phyloP scores from a whole-genome alignment of 1,139 yeast species.

The Kodamaea sp. region DNA sequence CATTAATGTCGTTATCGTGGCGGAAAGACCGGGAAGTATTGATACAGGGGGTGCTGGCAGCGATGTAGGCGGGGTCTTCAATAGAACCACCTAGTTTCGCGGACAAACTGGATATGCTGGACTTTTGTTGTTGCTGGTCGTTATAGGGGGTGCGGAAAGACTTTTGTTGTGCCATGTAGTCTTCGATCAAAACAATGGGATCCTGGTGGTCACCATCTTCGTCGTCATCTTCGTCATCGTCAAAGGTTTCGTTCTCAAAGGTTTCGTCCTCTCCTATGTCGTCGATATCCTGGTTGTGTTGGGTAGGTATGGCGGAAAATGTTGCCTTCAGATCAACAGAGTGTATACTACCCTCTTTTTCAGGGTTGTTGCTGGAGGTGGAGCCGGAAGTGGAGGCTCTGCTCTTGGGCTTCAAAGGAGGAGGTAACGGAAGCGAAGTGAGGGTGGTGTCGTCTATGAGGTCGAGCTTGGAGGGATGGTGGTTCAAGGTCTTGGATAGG shows the following conservation, averaged over 20 bases:
- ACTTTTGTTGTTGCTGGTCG: not conserved
- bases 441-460: constrained; percentile 60
- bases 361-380: not conserved
- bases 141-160: not conserved
- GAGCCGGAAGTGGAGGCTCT: constrained; percentile 7
- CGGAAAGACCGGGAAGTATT: constrained; percentile 1
- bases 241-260: constrained; percentile 8
- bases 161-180: constrained; percentile 33
- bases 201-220: constrained; percentile 40
- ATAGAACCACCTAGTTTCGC: too few species aligned
- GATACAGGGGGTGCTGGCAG: not conserved
- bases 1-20: constrained; percentile 3
- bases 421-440: constrained; percentile 69
- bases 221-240: constrained; percentile 15
- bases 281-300: not conserved
- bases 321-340: constrained; percentile 1
- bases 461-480: constrained; percentile 55
- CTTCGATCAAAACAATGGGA: constrained; percentile 55
- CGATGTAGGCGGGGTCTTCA: too few species aligned
- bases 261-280: constrained; percentile 7
- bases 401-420: constrained; percentile 40
- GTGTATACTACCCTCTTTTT: not conserved
- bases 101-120: too few species aligned
- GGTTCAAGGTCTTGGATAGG: constrained; percentile 14
- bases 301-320: constrained; percentile 1